These are phyloP conservation scores for Atkinsonella texensis DNA, from an alignment of 2,329 filamentous ascomycete species.

Conservation along the genomic window DNA sequence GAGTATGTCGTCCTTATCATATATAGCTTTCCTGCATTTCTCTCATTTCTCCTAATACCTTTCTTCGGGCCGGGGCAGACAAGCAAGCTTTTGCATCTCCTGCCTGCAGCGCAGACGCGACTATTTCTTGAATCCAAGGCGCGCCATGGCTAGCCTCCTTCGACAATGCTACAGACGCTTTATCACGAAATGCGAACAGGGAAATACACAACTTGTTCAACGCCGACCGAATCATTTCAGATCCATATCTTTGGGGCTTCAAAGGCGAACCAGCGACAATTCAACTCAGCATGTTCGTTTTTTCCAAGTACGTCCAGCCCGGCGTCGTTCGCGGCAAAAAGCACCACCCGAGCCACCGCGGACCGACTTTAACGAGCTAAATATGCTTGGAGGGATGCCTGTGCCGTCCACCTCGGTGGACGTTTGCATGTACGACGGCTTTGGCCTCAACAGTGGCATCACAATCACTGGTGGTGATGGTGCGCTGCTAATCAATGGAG, in stretches of 20 bases:
- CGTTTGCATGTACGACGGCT: slow-evolving; percentile 70
- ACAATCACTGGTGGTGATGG: slow-evolving; percentile 58
- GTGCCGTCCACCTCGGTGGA: slow-evolving; percentile 75
- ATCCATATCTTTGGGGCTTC: neutral
- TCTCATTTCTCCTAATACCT: neutral
- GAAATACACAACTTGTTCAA: neutral
- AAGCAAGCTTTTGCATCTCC: neutral
- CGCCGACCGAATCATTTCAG: neutral
- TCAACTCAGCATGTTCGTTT: neutral
- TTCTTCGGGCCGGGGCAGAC: neutral
- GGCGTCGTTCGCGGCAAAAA: slow-evolving; percentile 10
- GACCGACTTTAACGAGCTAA: slow-evolving; percentile 59
- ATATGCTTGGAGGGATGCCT: slow-evolving; percentile 67
- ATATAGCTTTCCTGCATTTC: too few species aligned
- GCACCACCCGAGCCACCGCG: slow-evolving; percentile 22
- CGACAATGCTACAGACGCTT: slow-evolving; percentile 3
- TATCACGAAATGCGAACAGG: neutral
- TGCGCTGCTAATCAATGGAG: slow-evolving; percentile 69
- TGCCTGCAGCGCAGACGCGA: neutral
- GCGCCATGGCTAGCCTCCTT: slow-evolving; percentile 1
- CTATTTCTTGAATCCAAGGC: neutral
- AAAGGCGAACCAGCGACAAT: neutral
- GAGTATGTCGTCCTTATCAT: too few species aligned
- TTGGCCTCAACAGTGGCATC: slow-evolving; percentile 72
- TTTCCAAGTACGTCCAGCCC: slow-evolving; percentile 9